Evolutionary conservation across 148 eudicot species (phyloP).

Genomic region (Nepenthes mirabilis): DNA sequence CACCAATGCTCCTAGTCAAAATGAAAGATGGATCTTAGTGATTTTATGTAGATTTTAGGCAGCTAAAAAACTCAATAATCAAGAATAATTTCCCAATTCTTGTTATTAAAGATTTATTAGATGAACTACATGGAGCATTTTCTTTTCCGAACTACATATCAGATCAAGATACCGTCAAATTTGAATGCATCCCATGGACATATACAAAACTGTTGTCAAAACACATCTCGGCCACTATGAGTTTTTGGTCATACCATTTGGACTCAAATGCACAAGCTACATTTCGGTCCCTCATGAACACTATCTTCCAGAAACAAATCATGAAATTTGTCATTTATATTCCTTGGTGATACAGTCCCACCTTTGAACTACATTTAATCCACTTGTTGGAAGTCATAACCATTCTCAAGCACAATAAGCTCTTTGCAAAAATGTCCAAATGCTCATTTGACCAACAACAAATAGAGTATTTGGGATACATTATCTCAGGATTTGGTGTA

Average conservation of each 20-base stretch:
- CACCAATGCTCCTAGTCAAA: no score
- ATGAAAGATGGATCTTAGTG: no score
- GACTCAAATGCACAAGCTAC: background rate
- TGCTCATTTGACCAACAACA: background rate
- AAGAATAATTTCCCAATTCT: no score
- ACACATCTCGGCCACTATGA: background rate
- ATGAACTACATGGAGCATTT: no score
- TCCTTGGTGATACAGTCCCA: background rate
- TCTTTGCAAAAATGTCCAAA: background rate
- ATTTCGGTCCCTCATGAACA: background rate
- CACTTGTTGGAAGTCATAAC: no score
- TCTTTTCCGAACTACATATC: no score
- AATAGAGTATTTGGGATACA: background rate
- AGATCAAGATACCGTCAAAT: no score
- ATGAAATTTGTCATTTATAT: background rate
- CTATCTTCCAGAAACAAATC: background rate
- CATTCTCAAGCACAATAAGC: background rate
- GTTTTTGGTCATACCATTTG: background rate
- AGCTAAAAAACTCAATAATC: no score
- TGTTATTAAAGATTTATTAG: no score
- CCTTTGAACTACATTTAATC: no score
- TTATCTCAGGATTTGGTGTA: no score
- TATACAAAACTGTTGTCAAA: background rate
- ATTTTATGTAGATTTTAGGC: no score
- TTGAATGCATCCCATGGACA: background rate